Percentiles rank a stretch among this genome's conserved stretches.
Evolutionary conservation across 78 protist species (phyloP).

Genomic region (Dictyostelium intermedium): DNA sequence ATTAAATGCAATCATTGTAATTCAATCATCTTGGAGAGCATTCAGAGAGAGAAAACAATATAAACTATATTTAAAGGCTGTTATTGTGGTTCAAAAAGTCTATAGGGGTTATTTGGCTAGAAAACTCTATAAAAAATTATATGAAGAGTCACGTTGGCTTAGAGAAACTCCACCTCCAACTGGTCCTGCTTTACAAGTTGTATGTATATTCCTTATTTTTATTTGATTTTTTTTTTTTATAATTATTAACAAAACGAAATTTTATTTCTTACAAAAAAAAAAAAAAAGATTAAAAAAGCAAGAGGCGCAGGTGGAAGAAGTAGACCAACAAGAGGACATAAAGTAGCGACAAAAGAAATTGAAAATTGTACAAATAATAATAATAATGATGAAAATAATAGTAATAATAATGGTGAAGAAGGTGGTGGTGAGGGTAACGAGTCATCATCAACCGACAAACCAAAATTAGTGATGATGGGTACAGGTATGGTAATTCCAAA

Average conservation of each 20-base stretch:
- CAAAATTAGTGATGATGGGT: conserved; percentile 44
- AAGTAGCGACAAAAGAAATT: conserved; percentile 33
- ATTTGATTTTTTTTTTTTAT: not conserved
- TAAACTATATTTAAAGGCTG: not conserved
- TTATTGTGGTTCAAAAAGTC: conserved; percentile 27
- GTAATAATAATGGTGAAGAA: not conserved
- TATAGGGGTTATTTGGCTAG: conserved; percentile 54
- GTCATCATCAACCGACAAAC: not conserved
- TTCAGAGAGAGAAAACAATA: conserved; percentile 6
- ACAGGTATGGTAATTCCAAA: conserved; percentile 49
- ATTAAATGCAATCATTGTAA: conserved; percentile 5
- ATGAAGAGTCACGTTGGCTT: conserved; percentile 55
- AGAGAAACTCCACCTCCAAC: conserved; percentile 57
- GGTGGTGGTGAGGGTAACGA: not conserved
- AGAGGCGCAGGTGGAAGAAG: conserved; percentile 54
- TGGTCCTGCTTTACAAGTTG: conserved; percentile 20
- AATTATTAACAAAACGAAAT: not conserved
- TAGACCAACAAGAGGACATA: conserved; percentile 72
- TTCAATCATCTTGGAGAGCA: conserved; percentile 55
- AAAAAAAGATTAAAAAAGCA: conserved; percentile 45
- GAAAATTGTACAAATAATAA: not conserved
- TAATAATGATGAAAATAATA: not conserved
- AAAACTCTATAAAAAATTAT: conserved; percentile 21
- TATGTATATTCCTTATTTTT: not conserved
- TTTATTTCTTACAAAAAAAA: not conserved